phyloP scores from a whole-genome alignment of 345 rosid species.

The Durio zibethinus region DNA sequence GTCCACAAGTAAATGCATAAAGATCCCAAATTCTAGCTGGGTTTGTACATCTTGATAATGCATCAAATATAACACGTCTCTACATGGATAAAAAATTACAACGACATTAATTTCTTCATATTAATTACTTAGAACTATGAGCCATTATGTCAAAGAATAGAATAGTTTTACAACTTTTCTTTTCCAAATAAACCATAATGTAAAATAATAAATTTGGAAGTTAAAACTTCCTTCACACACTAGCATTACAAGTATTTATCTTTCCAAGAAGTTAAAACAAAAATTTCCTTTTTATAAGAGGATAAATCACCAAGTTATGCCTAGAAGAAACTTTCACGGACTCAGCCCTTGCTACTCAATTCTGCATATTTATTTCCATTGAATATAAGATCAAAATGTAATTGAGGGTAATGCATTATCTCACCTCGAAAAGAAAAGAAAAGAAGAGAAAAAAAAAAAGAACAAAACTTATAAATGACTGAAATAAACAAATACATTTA shows the following conservation, averaged over 20 bases:
- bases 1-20: constrained; percentile 76
- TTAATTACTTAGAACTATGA: background rate
- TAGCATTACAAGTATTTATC: background rate
- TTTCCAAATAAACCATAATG: background rate
- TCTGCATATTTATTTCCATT: background rate
- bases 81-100: constrained; percentile 30
- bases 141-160: background rate
- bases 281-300: background rate
- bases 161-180: background rate
- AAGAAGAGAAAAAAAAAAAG: background rate
- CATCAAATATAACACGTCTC: constrained; percentile 75
- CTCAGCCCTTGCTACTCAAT: background rate
- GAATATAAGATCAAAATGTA: background rate
- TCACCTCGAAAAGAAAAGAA: background rate
- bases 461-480: background rate
- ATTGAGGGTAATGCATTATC: background rate
- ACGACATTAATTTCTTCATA: constrained; percentile 2
- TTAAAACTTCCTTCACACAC: background rate
- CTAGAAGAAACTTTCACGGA: background rate
- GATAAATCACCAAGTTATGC: background rate
- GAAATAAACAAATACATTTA: background rate
- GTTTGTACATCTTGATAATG: constrained; percentile 50
- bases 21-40: constrained; percentile 80
- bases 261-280: background rate
- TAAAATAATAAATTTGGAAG: background rate